A percentile compares a stretch with the other conserved stretches of the same genome.
These are phyloP conservation scores for Ilex asprella DNA, from an alignment of 257 asterid species.

Conservation along the genomic window DNA sequence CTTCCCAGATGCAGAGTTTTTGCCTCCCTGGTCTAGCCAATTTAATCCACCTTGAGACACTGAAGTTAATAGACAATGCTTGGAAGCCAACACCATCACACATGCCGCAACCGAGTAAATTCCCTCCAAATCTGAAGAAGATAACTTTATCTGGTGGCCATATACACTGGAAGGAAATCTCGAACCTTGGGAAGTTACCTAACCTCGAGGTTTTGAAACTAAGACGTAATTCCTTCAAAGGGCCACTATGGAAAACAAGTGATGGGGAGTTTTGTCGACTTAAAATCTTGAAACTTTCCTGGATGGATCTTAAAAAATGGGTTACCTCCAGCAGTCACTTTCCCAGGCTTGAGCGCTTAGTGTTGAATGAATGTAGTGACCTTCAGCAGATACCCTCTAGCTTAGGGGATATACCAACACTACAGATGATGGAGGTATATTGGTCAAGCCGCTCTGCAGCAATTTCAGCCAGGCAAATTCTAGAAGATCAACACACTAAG, in stretches of 20 bases:
- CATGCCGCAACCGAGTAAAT: neutral
- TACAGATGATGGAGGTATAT: constrained; percentile 18
- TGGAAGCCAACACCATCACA: neutral
- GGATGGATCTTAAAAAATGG: constrained; percentile 9
- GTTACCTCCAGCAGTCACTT: constrained; percentile 1
- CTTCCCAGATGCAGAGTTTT: neutral
- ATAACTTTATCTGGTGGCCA: constrained; percentile 5
- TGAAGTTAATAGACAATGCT: neutral
- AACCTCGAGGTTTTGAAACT: constrained; percentile 7
- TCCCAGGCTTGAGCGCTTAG: constrained; percentile 15
- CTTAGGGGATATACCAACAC: constrained; percentile 8
- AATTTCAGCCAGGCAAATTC: constrained; percentile 10
- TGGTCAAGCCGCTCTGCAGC: neutral
- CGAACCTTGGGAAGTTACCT: constrained; percentile 8
- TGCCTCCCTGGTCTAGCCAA: neutral
- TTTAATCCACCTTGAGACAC: neutral
- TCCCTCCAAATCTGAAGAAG: constrained; percentile 1
- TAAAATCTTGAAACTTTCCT: neutral
- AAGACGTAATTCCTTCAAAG: constrained; percentile 2
- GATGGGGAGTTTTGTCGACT: constrained; percentile 2
- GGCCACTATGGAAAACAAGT: neutral
- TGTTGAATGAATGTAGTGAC: constrained; percentile 3
- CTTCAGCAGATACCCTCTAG: constrained; percentile 7
- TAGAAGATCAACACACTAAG: constrained; percentile 12
- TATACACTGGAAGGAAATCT: constrained; percentile 1